Percentiles rank a stretch among this genome's conserved stretches.
phyloP scores from a whole-genome alignment of 1,139 yeast species.

The Candida gigantensis region DNA sequence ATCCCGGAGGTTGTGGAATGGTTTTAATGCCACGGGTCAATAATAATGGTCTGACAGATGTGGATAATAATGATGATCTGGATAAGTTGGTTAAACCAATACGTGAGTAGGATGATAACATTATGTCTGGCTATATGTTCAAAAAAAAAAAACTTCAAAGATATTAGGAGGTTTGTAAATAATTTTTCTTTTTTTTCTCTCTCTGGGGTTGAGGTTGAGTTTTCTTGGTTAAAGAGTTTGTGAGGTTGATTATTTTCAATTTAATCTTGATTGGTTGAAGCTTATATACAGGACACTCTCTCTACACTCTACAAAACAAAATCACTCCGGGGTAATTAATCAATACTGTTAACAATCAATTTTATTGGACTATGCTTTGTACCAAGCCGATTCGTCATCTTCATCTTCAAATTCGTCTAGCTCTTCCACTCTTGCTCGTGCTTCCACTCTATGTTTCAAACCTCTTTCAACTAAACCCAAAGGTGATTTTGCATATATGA shows the following conservation, averaged over 20 bases:
- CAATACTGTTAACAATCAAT: too few species aligned
- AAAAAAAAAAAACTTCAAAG: neutral
- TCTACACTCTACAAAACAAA: neutral
- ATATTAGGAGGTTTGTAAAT: too few species aligned
- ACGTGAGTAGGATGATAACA: constrained; percentile 31
- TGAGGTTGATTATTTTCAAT: constrained; percentile 3
- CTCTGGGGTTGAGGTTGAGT: neutral
- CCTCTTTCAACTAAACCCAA: constrained; percentile 46
- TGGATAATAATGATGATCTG: constrained; percentile 5
- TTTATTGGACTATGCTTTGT: too few species aligned
- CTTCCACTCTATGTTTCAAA: constrained; percentile 42
- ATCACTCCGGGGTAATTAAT: constrained; percentile 1
- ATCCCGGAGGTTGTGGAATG: constrained; percentile 72
- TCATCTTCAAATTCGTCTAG: constrained; percentile 48
- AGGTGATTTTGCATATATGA: constrained; percentile 45
- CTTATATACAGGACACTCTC: constrained; percentile 6
- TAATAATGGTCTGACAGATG: constrained; percentile 20
- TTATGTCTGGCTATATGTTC: constrained; percentile 11
- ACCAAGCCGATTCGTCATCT: constrained; percentile 27
- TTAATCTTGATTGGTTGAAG: constrained; percentile 4
- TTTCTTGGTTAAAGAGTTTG: neutral
- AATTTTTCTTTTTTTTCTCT: neutral
- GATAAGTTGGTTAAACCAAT: constrained; percentile 23
- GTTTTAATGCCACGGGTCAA: constrained; percentile 30
- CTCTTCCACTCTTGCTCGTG: constrained; percentile 32